Evolutionary conservation across 176 grass and related monocot genomes (phyloP), one percentile per base, ranked within the genome.

Genomic region (Neostapfia colusana): DNA sequence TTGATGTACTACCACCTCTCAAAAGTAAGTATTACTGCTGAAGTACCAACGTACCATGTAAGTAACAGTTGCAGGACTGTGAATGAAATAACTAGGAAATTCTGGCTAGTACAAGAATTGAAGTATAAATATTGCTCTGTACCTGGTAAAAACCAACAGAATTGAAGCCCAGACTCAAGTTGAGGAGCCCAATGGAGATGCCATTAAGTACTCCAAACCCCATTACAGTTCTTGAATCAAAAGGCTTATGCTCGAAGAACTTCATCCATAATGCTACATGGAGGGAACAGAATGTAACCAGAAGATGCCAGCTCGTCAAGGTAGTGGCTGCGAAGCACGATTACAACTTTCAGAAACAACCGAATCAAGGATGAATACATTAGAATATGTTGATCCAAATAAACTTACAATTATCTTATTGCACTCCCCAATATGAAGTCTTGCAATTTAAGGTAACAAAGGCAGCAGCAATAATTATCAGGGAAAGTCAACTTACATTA

Each of bases 81-180:
- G 54, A 64, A 70, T 51, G 16, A 75, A 69, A 69, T 75, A 84
- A 70, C 16, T 65, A 75, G 20, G 15, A 49, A 64, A 54, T 71
- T 43, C 61, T 83, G 44, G 36, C 20, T 6, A 58, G 42, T 79
- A 51, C 36, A 16, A 74, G 38, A 83, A 83, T 49, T 50, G 25
- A 54, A 9, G 14, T 49, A 48, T 36, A 63, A n/a, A 77, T 39
- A 74, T 73, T 23, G 5, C 16, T 42, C 9, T 20, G 41, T 82
- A 99, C 96, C 96, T 99, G 96, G 81, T 99, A 99, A 82, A 99
- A 99, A 42, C 96, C 96, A 92, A 99, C 96, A 69, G 96, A 99
- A 70, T 99, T 99, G 83, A 99, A 99, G 42, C 96, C 96, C 58
- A 99, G 85, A 82, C 96, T 95, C 77, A 99, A 84, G 81, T 99